Evolutionary conservation across 2,329 filamentous ascomycete species (phyloP).

Genomic region (Microcyclosporella mali): DNA sequence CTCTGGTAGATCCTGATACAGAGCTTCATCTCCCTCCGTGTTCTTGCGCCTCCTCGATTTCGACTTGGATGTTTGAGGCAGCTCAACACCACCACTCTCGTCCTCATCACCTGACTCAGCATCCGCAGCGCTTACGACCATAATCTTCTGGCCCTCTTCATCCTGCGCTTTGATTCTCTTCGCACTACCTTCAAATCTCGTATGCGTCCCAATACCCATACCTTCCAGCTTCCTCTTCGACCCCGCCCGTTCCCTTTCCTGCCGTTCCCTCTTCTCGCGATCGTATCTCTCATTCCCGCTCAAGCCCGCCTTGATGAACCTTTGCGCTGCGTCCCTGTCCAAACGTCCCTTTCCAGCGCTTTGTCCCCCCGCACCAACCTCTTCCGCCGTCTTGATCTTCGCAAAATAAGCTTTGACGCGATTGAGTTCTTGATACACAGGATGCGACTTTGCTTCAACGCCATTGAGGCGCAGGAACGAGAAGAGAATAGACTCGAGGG

Average conservation of each 20-base stretch:
- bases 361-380: slow-evolving; percentile 17
- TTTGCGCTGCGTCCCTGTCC: slow-evolving; percentile 69
- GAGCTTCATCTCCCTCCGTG: neutral
- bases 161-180: slow-evolving; percentile 31
- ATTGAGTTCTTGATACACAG: slow-evolving; percentile 77
- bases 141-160: slow-evolving; percentile 10
- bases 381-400: slow-evolving; percentile 76
- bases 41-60: neutral
- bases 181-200: slow-evolving; percentile 28
- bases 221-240: slow-evolving; percentile 34
- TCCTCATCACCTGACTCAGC: slow-evolving; percentile 9
- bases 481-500: slow-evolving; percentile 85
- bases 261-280: slow-evolving; percentile 33
- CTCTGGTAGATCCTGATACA: neutral
- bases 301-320: slow-evolving; percentile 77
- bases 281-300: slow-evolving; percentile 46
- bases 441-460: slow-evolving; percentile 73
- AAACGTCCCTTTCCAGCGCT: slow-evolving; percentile 50
- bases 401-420: slow-evolving; percentile 86
- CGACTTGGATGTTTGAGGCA: too few species aligned
- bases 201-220: slow-evolving; percentile 28
- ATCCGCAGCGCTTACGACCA: slow-evolving; percentile 11
- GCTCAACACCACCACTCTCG: slow-evolving; percentile 1
- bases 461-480: slow-evolving; percentile 74
- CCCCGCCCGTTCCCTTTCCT: slow-evolving; percentile 31